A percentile compares a stretch with the other conserved stretches of the same genome.
phyloP scores from a whole-genome alignment of 768 basidiomycete genomes.

The Termitomyces heimii region DNA sequence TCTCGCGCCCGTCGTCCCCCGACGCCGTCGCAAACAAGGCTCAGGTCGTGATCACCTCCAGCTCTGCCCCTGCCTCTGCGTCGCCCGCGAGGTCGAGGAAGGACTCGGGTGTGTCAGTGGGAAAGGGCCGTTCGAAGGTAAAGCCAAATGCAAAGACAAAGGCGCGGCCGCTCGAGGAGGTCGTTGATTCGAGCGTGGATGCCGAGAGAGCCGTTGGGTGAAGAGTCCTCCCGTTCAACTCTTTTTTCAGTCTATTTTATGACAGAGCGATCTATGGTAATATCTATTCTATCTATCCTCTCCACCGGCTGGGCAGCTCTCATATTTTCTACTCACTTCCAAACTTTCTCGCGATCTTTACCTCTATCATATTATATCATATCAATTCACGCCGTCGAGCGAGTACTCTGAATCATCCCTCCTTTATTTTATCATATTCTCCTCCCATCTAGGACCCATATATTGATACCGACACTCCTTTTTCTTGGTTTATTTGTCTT shows the following conservation, averaged over 20 bases:
- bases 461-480: too few relatives aligned
- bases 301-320: background rate
- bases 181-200: conserved; percentile 30
- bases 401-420: too few relatives aligned
- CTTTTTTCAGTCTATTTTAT: too few relatives aligned
- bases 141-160: conserved; percentile 8
- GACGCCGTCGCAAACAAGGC: conserved; percentile 2
- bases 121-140: background rate
- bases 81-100: conserved; percentile 2
- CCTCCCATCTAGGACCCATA: too few relatives aligned
- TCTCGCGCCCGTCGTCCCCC: conserved; percentile 5
- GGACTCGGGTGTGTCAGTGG: conserved; percentile 3
- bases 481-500: too few relatives aligned
- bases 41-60: conserved; percentile 5
- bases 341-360: background rate
- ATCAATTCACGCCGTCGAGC: background rate
- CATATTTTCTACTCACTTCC: background rate
- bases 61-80: background rate
- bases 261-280: background rate
- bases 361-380: too few relatives aligned
- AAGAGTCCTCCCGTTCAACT: background rate
- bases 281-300: background rate
- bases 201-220: conserved; percentile 17
- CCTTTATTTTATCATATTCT: too few relatives aligned
- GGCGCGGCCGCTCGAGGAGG: conserved; percentile 19